Base-by-base conservation (phyloP, 345 rosid genomes). In the Camelina sativa region DNA sequence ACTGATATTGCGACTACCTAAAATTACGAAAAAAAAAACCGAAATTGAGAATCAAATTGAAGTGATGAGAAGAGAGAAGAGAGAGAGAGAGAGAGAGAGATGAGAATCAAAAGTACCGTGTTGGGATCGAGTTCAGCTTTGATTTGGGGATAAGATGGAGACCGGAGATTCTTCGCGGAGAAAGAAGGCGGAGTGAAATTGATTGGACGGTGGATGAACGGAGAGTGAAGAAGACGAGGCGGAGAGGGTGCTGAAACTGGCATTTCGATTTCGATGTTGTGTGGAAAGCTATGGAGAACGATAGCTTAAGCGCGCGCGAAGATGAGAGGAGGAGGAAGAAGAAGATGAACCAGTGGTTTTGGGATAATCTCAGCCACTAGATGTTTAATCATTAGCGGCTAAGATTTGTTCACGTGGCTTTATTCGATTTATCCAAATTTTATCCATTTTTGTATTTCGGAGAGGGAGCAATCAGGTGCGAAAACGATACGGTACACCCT, bases 1-100 rank as follows among this genome's bases (percentile, higher is more conserved):
- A 95, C 99, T 1, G 97, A 71, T 11, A 91, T 75, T 17, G 97
- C 97, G 22, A 92, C 81, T 52, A 95, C 78, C 97, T 94, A 84
- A 52, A 34, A 66, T 55, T 9, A 71, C 67, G 0, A 37, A 23
- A 37, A 23, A 10, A 37, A 23, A 37, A 23, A 10, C 2, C 32
- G 11, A 0, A 22, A 11, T 35, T 17, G 9, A 41, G 22, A 3
- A 48, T 34, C 25, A 51, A 38, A 10, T 32, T 4, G 52, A 61
- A 38, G 1, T 17, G 9, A 2, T 37, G 17, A 34, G 54, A 53
- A 15, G 35, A 25, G 50, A 58, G 37, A 34, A 32, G 1, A 17
- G 0, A 1, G 3, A 60, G 3, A 2, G 5, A n/a, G n/a, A n/a
- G n/a, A n/a, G n/a, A n/a, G n/a, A n/a, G n/a, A n/a, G 61, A 60